A percentile compares a stretch with the other conserved stretches of the same genome.
These are phyloP conservation scores for Syncephalastrum sp. DNA, from an alignment of 371 early-diverging fungal species.

Conservation along the genomic window DNA sequence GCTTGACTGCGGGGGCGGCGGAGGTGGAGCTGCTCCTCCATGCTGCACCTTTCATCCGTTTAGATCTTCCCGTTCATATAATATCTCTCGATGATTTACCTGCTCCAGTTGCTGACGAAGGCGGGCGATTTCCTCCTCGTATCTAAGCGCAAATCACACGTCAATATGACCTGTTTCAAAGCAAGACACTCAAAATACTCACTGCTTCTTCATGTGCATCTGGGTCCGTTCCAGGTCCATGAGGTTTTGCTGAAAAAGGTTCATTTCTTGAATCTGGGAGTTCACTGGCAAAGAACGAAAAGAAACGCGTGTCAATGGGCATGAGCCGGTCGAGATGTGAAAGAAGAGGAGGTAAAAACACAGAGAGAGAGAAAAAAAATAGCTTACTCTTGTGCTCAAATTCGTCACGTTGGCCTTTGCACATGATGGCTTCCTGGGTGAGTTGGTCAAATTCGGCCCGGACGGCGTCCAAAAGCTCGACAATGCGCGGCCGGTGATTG, in stretches of 20 bases:
- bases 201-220: slow-evolving; percentile 69
- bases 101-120: slow-evolving; percentile 47
- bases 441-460: slow-evolving; percentile 78
- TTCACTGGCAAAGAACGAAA: slow-evolving; percentile 34
- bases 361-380: no score
- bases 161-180: background rate
- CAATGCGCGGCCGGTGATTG: slow-evolving; percentile 80
- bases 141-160: slow-evolving; percentile 20
- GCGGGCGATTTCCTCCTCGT: slow-evolving; percentile 50
- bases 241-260: slow-evolving; percentile 71
- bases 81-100: slow-evolving; percentile 9
- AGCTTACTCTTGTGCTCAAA: slow-evolving; percentile 83
- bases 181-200: slow-evolving; percentile 11
- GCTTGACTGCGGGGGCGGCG: slow-evolving; percentile 3
- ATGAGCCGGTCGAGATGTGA: no score
- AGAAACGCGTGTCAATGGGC: no score
- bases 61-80: no score
- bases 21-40: slow-evolving; percentile 5
- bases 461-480: slow-evolving; percentile 83
- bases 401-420: slow-evolving; percentile 83
- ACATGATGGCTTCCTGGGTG: slow-evolving; percentile 72
- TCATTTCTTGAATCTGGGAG: slow-evolving; percentile 77
- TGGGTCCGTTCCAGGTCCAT: slow-evolving; percentile 80
- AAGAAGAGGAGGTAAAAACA: no score
- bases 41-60: no score